Conservation (phyloP, 2,329 filamentous ascomycete species). For the Ilyonectria sp. region DNA sequence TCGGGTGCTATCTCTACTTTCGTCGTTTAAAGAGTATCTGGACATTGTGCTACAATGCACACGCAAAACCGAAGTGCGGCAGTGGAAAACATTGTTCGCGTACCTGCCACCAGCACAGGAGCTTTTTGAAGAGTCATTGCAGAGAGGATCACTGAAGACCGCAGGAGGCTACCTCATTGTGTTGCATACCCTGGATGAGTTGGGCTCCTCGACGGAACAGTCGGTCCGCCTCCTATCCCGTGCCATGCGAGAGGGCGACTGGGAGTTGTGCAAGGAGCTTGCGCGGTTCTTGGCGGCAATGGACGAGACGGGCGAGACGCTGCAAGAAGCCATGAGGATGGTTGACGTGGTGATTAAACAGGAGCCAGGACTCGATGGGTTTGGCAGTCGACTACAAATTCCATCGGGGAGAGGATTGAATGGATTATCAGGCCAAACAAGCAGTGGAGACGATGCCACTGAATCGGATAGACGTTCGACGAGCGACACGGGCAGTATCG, state of each 20-base stretch:
- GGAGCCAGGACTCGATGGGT: slow-evolving; percentile 45
- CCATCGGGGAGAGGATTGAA: slow-evolving; percentile 50
- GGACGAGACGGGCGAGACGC: slow-evolving; percentile 86
- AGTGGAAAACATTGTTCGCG: slow-evolving; percentile 93
- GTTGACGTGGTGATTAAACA: slow-evolving; percentile 61
- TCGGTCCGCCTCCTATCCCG: slow-evolving; percentile 85
- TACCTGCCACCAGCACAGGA: slow-evolving; percentile 92
- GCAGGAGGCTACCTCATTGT: slow-evolving; percentile 97
- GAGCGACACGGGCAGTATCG: slow-evolving; percentile 57
- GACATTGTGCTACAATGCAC: slow-evolving; percentile 98
- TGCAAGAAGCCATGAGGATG: slow-evolving; percentile 79
- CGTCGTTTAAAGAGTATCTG: slow-evolving; percentile 87
- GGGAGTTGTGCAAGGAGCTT: slow-evolving; percentile 95
- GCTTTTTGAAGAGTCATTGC: slow-evolving; percentile 92
- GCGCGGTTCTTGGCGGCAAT: slow-evolving; percentile 95
- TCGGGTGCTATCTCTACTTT: slow-evolving; percentile 74
- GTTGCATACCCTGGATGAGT: slow-evolving; percentile 84
- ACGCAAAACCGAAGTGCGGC: slow-evolving; percentile 94
- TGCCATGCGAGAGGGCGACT: slow-evolving; percentile 89
- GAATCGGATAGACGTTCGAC: slow-evolving; percentile 56
- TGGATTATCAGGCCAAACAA: slow-evolving; percentile 47
- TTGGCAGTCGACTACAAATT: slow-evolving; percentile 52
- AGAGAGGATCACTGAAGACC: slow-evolving; percentile 89
- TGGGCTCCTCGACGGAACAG: slow-evolving; percentile 79
- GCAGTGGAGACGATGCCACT: slow-evolving; percentile 52